Conservation (phyloP, 2,329 filamentous ascomycete species). For the Dothidotthia symphoricarpi region DNA sequence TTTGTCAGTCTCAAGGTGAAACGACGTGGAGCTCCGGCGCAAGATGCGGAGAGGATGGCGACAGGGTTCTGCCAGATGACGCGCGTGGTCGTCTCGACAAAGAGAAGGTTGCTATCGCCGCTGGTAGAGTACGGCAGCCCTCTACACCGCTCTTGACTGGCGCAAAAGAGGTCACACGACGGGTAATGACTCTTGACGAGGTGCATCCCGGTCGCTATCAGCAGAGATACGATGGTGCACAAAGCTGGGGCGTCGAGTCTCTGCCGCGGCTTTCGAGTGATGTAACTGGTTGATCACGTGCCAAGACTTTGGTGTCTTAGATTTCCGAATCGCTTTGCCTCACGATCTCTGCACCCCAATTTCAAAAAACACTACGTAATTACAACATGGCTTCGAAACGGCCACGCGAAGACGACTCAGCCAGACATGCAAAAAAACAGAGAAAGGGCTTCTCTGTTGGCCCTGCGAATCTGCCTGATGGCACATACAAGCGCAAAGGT, state of each 20-base stretch:
- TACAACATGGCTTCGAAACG: constrained; percentile 62
- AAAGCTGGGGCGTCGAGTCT: constrained; percentile 7
- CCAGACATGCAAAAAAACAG: constrained; percentile 45
- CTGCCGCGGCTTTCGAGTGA: constrained; percentile 8
- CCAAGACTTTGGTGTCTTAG: neutral
- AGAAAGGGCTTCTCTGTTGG: constrained; percentile 80
- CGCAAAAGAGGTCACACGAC: constrained; percentile 27
- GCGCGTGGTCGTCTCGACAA: constrained; percentile 23
- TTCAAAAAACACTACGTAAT: no score
- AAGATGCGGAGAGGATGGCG: constrained; percentile 23
- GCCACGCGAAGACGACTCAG: constrained; percentile 49
- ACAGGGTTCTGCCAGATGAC: constrained; percentile 28
- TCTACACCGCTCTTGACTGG: constrained; percentile 17
- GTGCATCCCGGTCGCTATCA: no score
- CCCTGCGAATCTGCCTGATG: constrained; percentile 86
- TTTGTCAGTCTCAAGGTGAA: constrained; percentile 21
- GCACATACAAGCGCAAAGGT: constrained; percentile 81
- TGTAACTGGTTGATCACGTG: constrained; percentile 12
- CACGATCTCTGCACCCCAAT: no score
- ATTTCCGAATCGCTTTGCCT: no score
- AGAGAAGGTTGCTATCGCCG: constrained; percentile 26
- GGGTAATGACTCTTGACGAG: constrained; percentile 4
- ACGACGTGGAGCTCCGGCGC: constrained; percentile 17
- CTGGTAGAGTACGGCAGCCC: constrained; percentile 22
- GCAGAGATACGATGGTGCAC: constrained; percentile 6